Evolutionary conservation across 805 yeast species (phyloP), one percentile per base, ranked within the genome.

Genomic region (Yamadazyma akitaensis): DNA sequence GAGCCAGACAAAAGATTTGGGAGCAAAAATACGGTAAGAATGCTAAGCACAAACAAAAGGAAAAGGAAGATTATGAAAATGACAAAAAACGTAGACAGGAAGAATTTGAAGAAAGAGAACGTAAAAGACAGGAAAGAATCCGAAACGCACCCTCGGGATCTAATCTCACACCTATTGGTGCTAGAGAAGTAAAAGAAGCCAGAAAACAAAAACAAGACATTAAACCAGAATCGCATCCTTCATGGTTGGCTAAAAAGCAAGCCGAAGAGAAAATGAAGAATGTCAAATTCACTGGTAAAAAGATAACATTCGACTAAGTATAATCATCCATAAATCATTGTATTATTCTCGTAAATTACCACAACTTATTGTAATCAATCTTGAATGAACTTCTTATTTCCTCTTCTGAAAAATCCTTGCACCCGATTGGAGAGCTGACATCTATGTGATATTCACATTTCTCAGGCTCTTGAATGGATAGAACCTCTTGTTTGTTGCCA

Each of bases 1-100:
- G 98, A 50, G 99, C 97, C 1, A 82, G 99, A 69, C 94, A 92
- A 64, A 85, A 87, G 73, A 89, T 94, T 43, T 94, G 98, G 98
- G 99, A 90, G 61, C 72, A 79, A 67, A 92, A 94, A 64, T 94
- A 75, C 61, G 98, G 98, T 24, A 64, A 64, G 16, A 70, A 73
- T 21, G 99, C 99, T n/a, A 83, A 81, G 47, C 99, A 94, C 63
- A 77, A 91, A 19, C 73, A 79, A 58, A 77, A 82, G 54, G 87
- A 87, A 56, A 66, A 73, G n/a, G 80, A 75, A 40, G 74, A 82
- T 36, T 63, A 69, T 25, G 68, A 65, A 38, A 76, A 76, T 37
- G 85, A 82, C 51, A 72, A 85, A 50, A 82, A 82, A 53, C 71
- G 72, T 48, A 76, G 77, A 56, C 86, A 80, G 59, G 54, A 54